phyloP scores from a whole-genome alignment of 306 rosid species.

The Hippophae rhamnoides region DNA sequence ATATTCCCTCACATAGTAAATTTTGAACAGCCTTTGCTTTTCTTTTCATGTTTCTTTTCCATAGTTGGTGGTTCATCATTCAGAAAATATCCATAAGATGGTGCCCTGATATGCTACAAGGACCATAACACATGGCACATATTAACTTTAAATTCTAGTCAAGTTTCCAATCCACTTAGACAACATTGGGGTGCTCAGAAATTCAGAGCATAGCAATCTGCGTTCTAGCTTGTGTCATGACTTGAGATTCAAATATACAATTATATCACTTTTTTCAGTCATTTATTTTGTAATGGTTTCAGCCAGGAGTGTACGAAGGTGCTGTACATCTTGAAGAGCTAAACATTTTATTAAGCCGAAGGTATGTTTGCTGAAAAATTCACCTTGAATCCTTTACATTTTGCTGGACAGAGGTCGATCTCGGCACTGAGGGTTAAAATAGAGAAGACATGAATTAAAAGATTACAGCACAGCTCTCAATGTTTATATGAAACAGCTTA shows the following conservation, averaged over 20 bases:
- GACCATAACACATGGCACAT: too few relatives aligned
- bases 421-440: too few relatives aligned
- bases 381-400: background rate
- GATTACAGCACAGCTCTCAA: too few relatives aligned
- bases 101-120: too few relatives aligned
- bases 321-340: slow-evolving; percentile 74
- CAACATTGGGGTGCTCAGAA: too few relatives aligned
- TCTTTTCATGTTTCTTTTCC: background rate
- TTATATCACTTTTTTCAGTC: background rate
- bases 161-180: too few relatives aligned
- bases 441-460: too few relatives aligned
- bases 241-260: background rate
- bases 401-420: background rate
- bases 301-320: slow-evolving; percentile 52
- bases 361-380: slow-evolving; percentile 29
- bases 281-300: slow-evolving; percentile 15
- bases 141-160: too few relatives aligned
- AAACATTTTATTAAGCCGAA: slow-evolving; percentile 41
- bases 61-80: background rate
- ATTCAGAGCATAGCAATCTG: too few relatives aligned
- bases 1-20: slow-evolving; percentile 1
- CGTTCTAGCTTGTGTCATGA: too few relatives aligned
- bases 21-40: background rate
- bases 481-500: too few relatives aligned
- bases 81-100: too few relatives aligned